phyloP scores from a whole-genome alignment of 768 basidiomycete genomes.

The Serendipita sp. region DNA sequence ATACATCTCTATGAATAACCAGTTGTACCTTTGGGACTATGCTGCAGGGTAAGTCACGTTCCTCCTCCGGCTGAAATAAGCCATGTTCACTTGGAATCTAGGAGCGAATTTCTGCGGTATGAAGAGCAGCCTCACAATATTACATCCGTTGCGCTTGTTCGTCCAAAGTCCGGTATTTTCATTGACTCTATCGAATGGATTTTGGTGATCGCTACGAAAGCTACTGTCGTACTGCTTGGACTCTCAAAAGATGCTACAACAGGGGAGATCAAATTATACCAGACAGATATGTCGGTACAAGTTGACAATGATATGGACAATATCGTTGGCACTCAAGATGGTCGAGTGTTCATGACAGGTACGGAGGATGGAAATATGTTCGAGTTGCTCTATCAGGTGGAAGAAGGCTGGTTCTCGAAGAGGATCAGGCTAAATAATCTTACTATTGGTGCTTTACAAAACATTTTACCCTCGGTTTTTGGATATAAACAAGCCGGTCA shows the following conservation, averaged over 20 bases:
- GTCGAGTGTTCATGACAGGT: slow-evolving; percentile 85
- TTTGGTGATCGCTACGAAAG: slow-evolving; percentile 78
- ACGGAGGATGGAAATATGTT: slow-evolving; percentile 76
- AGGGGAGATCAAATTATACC: slow-evolving; percentile 75
- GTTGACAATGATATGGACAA: slow-evolving; percentile 71
- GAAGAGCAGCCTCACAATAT: slow-evolving; percentile 85
- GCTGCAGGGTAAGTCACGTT: slow-evolving; percentile 56
- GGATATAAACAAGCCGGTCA: not conserved
- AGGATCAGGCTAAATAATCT: slow-evolving; percentile 75
- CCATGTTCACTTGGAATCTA: slow-evolving; percentile 17
- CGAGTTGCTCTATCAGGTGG: slow-evolving; percentile 82
- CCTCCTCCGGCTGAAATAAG: not conserved
- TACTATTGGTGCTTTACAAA: slow-evolving; percentile 62
- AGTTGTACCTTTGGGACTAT: slow-evolving; percentile 94
- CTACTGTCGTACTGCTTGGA: slow-evolving; percentile 72
- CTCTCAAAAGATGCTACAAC: slow-evolving; percentile 36
- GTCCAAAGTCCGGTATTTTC: slow-evolving; percentile 73
- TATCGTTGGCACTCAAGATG: slow-evolving; percentile 61
- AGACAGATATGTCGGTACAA: slow-evolving; percentile 66
- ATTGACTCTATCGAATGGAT: slow-evolving; percentile 83
- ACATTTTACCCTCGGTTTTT: slow-evolving; percentile 47
- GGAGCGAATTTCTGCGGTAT: slow-evolving; percentile 86
- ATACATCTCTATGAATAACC: slow-evolving; percentile 91
- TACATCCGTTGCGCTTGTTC: slow-evolving; percentile 73
- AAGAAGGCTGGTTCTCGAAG: slow-evolving; percentile 86